Base-by-base conservation (phyloP, 306 rosid species). In the Hylodesmum podocarpum region DNA sequence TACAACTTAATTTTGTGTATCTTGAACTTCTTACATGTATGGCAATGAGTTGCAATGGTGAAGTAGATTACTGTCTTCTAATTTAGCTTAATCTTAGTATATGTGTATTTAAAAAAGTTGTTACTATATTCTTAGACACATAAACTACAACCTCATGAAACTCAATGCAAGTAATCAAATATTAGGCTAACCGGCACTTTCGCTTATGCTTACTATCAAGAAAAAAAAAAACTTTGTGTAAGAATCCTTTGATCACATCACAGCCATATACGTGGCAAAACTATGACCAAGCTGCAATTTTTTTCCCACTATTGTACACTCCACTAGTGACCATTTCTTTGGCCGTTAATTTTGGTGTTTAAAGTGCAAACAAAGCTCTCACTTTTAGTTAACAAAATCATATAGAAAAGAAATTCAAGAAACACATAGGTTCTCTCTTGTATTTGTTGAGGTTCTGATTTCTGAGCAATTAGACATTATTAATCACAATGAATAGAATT, bases 401-500 rank as follows among this genome's bases (percentile, higher is more conserved):
- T 74, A 49, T 3, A 67, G 39, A 76, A 76, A 47, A 29, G 12
- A 73, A 68, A 59, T 22, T 14, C 12, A 18, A 29, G 5, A 62
- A 76, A 53, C 36, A 61, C 40, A 65, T 19, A 6, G 31, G 8
- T 53, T 64, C 8, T 66, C n/a, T 46, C 43, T 7, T 31, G 19
- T n/a, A n/a, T 79, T 79, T 63, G 27, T 27, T 14, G n/a, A 67
- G 66, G 27, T 73, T 53, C 28, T 40, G 47, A 37, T 51, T 76
- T 21, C 13, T 31, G 50, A 58, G 18, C 22, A n/a, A n/a, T n/a
- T 57, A 57, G 2, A 36, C 28, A 50, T 6, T 39, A 66, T 47
- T n/a, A 49, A 79, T 91, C 97, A 25, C 93, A 16, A 78, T 86
- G 55, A 54, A 41, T 66, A 91, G 82, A 79, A 86, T 93, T 29